A percentile compares a stretch with the other conserved stretches of the same genome.
phyloP scores from a whole-genome alignment of 148 eudicot genomes.

The Fagopyrum homotropicum region DNA sequence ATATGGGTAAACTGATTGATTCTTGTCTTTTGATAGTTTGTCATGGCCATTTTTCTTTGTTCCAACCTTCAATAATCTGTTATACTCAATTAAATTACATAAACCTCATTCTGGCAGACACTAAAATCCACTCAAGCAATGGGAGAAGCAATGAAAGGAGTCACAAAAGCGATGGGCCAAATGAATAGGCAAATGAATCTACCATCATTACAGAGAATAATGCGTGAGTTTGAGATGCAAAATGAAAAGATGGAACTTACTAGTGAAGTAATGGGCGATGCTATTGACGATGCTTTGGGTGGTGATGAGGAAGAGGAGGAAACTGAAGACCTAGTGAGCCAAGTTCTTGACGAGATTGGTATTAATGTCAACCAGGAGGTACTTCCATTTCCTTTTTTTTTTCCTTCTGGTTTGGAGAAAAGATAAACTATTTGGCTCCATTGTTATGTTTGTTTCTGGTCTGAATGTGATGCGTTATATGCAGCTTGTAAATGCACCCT shows the following conservation, averaged over 20 bases:
- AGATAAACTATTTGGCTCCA: too few species aligned
- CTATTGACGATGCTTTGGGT: constrained; percentile 97
- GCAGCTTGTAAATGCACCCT: constrained; percentile 90
- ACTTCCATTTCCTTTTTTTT: not conserved
- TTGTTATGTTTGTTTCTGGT: too few species aligned
- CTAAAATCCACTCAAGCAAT: constrained; percentile 98
- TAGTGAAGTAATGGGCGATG: constrained; percentile 91
- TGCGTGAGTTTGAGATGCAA: constrained; percentile 98
- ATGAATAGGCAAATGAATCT: constrained; percentile 99
- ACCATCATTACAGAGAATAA: constrained; percentile 85
- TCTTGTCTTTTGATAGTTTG: not conserved
- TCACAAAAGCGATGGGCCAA: constrained; percentile 98
- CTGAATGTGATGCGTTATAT: not conserved
- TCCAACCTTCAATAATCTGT: too few species aligned
- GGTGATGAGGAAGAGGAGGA: constrained; percentile 98
- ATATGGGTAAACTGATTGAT: not conserved
- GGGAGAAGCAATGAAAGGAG: constrained; percentile 99
- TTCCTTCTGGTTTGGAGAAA: too few species aligned
- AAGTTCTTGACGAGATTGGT: constrained; percentile 97
- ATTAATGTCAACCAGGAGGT: constrained; percentile 87
- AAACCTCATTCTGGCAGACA: constrained; percentile 38
- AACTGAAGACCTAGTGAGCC: constrained; percentile 89
- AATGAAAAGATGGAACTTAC: constrained; percentile 96
- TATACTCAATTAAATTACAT: not conserved
- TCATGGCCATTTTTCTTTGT: not conserved